Conservation (phyloP, 176 grass and related monocot species). For the Panicum miliaceum region DNA sequence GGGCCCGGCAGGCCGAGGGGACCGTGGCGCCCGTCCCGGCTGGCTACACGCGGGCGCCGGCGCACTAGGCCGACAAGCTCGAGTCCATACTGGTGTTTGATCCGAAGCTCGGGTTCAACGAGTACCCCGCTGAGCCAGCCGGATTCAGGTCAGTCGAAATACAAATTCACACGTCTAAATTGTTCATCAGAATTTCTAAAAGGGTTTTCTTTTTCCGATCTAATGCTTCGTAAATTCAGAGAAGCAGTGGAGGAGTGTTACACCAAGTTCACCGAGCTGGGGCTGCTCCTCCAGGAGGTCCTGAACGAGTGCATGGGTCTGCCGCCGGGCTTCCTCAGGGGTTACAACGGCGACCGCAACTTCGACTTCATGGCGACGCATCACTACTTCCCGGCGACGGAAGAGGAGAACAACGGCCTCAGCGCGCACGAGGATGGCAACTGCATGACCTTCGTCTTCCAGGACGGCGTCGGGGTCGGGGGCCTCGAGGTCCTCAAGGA, state of each 20-base stretch:
- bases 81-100: too few species aligned
- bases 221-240: slow-evolving; percentile 25
- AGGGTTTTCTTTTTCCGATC: too few species aligned
- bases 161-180: neutral
- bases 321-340: too few species aligned
- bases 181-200: neutral
- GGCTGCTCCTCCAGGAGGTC: slow-evolving; percentile 52
- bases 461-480: slow-evolving; percentile 50
- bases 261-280: slow-evolving; percentile 36
- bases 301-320: slow-evolving; percentile 77
- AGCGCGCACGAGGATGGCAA: slow-evolving; percentile 44
- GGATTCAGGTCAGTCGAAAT: neutral
- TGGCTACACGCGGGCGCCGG: slow-evolving; percentile 38
- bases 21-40: neutral
- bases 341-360: slow-evolving; percentile 52
- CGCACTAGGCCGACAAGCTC: too few species aligned
- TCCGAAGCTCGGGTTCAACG: too few species aligned
- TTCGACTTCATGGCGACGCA: slow-evolving; percentile 47
- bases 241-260: slow-evolving; percentile 56
- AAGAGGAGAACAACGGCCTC: slow-evolving; percentile 33
- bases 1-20: slow-evolving; percentile 10
- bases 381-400: slow-evolving; percentile 53
- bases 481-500: slow-evolving; percentile 49
- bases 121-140: slow-evolving; percentile 12
- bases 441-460: slow-evolving; percentile 46